Base-by-base conservation (phyloP, 768 basidiomycete species). In the Lentinus brumalis region DNA sequence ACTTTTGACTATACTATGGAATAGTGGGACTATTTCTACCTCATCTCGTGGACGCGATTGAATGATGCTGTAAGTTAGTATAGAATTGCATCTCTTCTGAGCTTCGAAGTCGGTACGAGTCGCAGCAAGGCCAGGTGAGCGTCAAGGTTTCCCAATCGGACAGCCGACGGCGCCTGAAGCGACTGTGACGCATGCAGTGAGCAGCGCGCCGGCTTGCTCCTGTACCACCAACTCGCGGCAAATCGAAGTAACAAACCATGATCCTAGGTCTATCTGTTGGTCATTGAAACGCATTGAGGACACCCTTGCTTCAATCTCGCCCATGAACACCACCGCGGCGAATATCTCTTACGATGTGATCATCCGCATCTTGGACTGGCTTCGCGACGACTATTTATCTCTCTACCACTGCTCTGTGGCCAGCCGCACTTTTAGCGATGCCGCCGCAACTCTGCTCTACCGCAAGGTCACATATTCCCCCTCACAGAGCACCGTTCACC, bases 381-480 rank as follows among this genome's bases (percentile, higher is more conserved):
- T 80, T 35, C 56, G 47, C 39, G 66, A 77, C 10, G 76, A 83
- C 61, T 75, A 72, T 57, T 50, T 53, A 18, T 59, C 75, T 0
- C 74, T 87, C 18, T 76, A 63, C 57, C 64, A 61, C 9, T 83
- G 78, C 64, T 70, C 81, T 40, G 68, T 83, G 14, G 82, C 83
- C 15, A 80, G 78, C 63, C 72, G 71, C 56, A 74, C 76, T n/a
- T 81, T 84, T 68, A 78, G 78, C 63, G 63, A 66, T 39, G 78
- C 74, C 9, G 78, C 83, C 8, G 77, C 81, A 14, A 73, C 69
- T 26, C 53, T 83, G 18, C 76, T 87, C 0, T 86, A 86, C 61
- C 66, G 69, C 15, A 68, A 70, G 18, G 78, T 85, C 9, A 71
- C 79, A n/a, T 66, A 82, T 44, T 74, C 78, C 4, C 80, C 81